Conservation (phyloP, 2,329 filamentous ascomycete species). For the Ophiocordyceps camponoti-leonardi region DNA sequence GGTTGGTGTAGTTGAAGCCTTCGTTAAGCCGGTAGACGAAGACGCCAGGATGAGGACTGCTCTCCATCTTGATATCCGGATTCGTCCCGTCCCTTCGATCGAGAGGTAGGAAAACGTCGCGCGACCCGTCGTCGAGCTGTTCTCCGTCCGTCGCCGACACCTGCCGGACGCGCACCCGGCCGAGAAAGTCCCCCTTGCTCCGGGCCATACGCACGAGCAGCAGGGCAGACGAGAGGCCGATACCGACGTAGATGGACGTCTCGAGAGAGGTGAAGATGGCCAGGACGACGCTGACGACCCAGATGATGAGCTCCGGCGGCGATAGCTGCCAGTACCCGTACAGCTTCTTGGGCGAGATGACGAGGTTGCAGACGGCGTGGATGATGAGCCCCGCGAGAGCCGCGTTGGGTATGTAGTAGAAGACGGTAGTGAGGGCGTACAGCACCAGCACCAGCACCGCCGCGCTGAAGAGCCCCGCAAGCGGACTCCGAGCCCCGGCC, state of each 20-base stretch:
- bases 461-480: slow-evolving; percentile 65
- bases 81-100: slow-evolving; percentile 26
- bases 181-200: slow-evolving; percentile 29
- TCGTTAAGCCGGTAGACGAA: slow-evolving; percentile 34
- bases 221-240: slow-evolving; percentile 22
- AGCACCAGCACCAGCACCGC: slow-evolving; percentile 59
- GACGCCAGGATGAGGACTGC: slow-evolving; percentile 26
- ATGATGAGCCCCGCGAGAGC: slow-evolving; percentile 63
- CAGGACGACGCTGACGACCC: slow-evolving; percentile 53
- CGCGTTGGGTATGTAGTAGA: slow-evolving; percentile 65
- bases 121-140: slow-evolving; percentile 1
- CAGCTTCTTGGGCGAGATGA: slow-evolving; percentile 55
- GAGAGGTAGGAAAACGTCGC: slow-evolving; percentile 23
- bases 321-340: slow-evolving; percentile 67
- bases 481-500: slow-evolving; percentile 62
- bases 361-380: slow-evolving; percentile 62
- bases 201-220: slow-evolving; percentile 27
- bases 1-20: slow-evolving; percentile 35
- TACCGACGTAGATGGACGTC: slow-evolving; percentile 30
- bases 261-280: slow-evolving; percentile 32
- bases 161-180: slow-evolving; percentile 13
- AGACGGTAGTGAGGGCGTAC: slow-evolving; percentile 60
- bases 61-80: slow-evolving; percentile 21
- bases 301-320: slow-evolving; percentile 57
- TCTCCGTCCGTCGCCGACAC: slow-evolving; percentile 1